phyloP scores from a whole-genome alignment of 352 stramenopile species.

The Phytophthora capsici region DNA sequence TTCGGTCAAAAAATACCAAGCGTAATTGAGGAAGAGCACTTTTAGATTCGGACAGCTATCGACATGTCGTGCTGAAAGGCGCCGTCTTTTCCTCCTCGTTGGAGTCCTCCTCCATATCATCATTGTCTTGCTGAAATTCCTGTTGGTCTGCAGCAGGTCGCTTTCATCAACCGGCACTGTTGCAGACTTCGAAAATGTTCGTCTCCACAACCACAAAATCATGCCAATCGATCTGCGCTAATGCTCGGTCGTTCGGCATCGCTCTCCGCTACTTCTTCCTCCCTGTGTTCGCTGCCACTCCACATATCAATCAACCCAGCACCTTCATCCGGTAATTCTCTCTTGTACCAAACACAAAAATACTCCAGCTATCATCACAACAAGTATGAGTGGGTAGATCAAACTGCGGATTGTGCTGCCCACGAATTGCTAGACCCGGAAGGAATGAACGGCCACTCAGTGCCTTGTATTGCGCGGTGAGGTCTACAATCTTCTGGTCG shows the following conservation, averaged over 20 bases:
- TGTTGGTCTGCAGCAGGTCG: constrained; percentile 35
- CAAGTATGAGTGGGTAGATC: constrained; percentile 95
- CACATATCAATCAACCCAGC: constrained; percentile 84
- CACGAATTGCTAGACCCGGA: constrained; percentile 91
- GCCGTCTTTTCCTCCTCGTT: constrained; percentile 45
- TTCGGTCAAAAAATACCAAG: too few species aligned
- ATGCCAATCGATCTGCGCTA: constrained; percentile 98
- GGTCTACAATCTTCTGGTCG: constrained; percentile 98
- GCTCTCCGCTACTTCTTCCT: constrained; percentile 72
- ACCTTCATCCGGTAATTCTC: constrained; percentile 86
- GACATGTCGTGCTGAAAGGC: constrained; percentile 12
- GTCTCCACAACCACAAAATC: constrained; percentile 99
- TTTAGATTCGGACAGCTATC: too few species aligned
- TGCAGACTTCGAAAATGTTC: constrained; percentile 93
- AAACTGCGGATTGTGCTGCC: constrained; percentile 98
- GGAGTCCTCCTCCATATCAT: constrained; percentile 52
- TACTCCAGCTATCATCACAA: constrained; percentile 4
- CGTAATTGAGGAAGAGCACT: too few species aligned
- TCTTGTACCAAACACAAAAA: constrained; percentile 36
- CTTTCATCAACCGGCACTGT: constrained; percentile 57
- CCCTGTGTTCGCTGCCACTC: constrained; percentile 78
- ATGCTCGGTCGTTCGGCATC: constrained; percentile 77
- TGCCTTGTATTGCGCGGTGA: constrained; percentile 98
- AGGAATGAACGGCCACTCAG: constrained; percentile 96
- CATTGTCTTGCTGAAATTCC: constrained; percentile 22